A percentile compares a stretch with the other conserved stretches of the same genome.
Conservation (phyloP, 148 eudicot genomes). For the Rhododendron molle region DNA sequence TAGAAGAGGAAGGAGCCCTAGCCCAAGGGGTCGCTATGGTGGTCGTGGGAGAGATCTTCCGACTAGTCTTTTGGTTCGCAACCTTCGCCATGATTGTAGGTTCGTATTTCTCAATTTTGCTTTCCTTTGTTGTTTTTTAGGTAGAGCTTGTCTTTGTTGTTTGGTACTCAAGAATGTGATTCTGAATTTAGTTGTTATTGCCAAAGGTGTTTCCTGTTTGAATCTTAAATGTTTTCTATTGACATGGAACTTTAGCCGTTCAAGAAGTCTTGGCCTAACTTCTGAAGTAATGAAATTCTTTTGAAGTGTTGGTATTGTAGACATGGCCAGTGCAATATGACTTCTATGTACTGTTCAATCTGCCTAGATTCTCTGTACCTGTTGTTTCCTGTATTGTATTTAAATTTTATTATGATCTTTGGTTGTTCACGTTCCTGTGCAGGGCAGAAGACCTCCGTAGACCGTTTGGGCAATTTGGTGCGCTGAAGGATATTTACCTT, state of each 20-base stretch:
- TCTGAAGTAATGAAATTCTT: neutral
- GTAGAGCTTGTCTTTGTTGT: neutral
- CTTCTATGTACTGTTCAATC: neutral
- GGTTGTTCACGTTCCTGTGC: constrained; percentile 14
- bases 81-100: constrained; percentile 98
- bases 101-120: constrained; percentile 12
- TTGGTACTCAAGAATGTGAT: neutral
- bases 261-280: neutral
- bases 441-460: constrained; percentile 96
- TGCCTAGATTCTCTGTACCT: neutral
- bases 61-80: constrained; percentile 89
- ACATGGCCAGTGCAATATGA: neutral
- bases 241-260: neutral
- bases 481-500: constrained; percentile 81
- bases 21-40: constrained; percentile 79
- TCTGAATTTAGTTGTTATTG: neutral
- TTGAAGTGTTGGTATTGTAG: neutral
- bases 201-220: neutral
- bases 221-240: neutral
- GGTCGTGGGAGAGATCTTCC: constrained; percentile 76
- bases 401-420: neutral
- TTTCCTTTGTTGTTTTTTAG: neutral
- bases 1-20: constrained; percentile 76
- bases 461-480: constrained; percentile 91
- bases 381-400: neutral